Conservation (phyloP, 2,329 filamentous ascomycete genomes). For the Colletotrichum melonis region DNA sequence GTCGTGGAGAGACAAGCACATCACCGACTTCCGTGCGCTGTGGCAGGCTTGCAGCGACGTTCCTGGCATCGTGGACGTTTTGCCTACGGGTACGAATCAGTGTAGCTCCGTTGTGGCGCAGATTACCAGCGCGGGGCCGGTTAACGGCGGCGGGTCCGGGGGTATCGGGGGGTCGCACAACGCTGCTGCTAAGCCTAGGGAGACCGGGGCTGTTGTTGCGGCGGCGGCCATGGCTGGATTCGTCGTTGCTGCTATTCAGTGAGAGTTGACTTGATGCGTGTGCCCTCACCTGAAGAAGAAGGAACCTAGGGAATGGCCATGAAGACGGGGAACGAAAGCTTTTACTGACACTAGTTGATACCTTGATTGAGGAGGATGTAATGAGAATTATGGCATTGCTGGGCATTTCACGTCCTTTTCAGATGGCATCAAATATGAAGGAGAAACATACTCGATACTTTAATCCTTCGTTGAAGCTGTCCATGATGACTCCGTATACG, state of each 20-base stretch:
- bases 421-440: not conserved
- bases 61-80: conserved; percentile 32
- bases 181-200: conserved; percentile 13
- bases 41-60: conserved; percentile 44
- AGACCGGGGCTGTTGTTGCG: conserved; percentile 22
- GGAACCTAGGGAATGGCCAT: not conserved
- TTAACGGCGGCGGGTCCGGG: not conserved
- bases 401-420: not conserved
- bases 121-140: conserved; percentile 29
- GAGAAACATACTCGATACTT: not conserved
- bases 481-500: not conserved
- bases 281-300: no score
- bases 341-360: not conserved
- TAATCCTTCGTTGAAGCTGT: not conserved
- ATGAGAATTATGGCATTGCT: not conserved
- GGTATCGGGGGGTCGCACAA: not conserved
- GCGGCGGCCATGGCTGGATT: conserved; percentile 24
- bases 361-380: not conserved
- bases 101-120: conserved; percentile 32
- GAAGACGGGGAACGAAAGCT: not conserved
- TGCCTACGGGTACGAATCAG: conserved; percentile 19
- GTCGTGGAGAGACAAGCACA: conserved; percentile 39
- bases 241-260: conserved; percentile 20
- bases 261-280: no score
- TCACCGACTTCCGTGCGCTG: conserved; percentile 36